Percentiles rank a stretch among this genome's conserved stretches.
phyloP scores from a whole-genome alignment of 768 basidiomycete species.

The Russula sp. region DNA sequence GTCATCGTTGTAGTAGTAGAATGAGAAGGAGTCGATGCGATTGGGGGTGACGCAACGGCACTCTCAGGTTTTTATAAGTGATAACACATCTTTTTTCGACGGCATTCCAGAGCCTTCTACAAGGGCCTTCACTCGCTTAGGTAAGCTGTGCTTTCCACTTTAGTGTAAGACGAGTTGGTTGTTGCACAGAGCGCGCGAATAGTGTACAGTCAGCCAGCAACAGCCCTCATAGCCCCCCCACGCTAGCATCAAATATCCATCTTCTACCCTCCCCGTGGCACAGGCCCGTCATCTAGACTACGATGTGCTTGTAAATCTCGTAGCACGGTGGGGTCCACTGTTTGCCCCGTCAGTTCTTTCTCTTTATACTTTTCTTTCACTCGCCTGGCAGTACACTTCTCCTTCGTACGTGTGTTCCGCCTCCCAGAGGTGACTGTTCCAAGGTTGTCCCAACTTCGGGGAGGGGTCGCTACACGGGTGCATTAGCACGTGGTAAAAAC shows the following conservation, averaged over 20 bases:
- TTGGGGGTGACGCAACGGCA: slow-evolving; percentile 9
- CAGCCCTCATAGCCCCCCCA: not conserved
- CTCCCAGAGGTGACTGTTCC: slow-evolving; percentile 43
- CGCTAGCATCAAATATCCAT: not conserved
- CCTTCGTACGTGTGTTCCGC: slow-evolving; percentile 79
- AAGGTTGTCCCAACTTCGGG: slow-evolving; percentile 55
- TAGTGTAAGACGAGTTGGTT: not conserved
- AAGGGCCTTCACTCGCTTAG: slow-evolving; percentile 14
- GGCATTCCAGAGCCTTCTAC: slow-evolving; percentile 27
- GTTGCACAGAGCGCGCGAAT: not conserved
- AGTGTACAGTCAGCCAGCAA: slow-evolving; percentile 2
- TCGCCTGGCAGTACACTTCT: slow-evolving; percentile 91
- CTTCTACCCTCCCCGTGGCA: slow-evolving; percentile 4
- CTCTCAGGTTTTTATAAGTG: slow-evolving; percentile 21
- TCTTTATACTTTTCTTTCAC: not conserved
- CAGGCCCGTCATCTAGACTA: slow-evolving; percentile 49
- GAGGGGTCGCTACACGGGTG: slow-evolving; percentile 46
- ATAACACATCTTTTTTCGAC: slow-evolving; percentile 22
- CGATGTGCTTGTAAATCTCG: slow-evolving; percentile 83
- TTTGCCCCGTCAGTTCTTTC: slow-evolving; percentile 21
- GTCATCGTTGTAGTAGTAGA: slow-evolving; percentile 22
- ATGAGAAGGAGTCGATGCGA: slow-evolving; percentile 15
- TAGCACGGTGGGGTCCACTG: slow-evolving; percentile 84
- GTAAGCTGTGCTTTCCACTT: slow-evolving; percentile 1
- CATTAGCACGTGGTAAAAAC: slow-evolving; percentile 17